A percentile compares a stretch with the other conserved stretches of the same genome.
Evolutionary conservation across 2,329 filamentous ascomycete species (phyloP).

Genomic region (Raffaelea albimanens): DNA sequence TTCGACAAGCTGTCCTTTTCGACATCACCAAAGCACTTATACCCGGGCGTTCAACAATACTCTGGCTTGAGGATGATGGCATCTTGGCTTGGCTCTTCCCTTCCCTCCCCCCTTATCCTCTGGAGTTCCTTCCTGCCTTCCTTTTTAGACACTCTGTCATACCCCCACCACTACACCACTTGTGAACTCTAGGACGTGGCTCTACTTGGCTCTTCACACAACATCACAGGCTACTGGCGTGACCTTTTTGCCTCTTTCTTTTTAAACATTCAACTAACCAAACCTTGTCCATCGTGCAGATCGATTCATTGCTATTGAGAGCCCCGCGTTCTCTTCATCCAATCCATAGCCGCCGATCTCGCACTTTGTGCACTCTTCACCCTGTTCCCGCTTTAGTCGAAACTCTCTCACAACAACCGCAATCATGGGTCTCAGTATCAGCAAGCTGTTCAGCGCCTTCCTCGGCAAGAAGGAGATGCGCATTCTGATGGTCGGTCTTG

Average conservation of each 20-base stretch:
- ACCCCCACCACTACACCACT: too few species aligned
- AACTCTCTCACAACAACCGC: slow-evolving; percentile 30
- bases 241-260: too few species aligned
- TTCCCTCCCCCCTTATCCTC: background rate
- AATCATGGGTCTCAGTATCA: slow-evolving; percentile 97
- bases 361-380: background rate
- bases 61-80: background rate
- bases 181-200: too few species aligned
- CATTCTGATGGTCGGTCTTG: slow-evolving; percentile 99
- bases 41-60: too few species aligned
- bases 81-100: background rate
- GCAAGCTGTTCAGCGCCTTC: slow-evolving; percentile 90
- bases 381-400: background rate
- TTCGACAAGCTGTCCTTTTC: background rate
- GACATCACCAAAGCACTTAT: too few species aligned
- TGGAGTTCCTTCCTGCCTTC: too few species aligned
- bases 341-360: background rate
- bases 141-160: too few species aligned
- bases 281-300: background rate
- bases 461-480: slow-evolving; percentile 99
- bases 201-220: too few species aligned
- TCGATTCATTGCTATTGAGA: background rate
- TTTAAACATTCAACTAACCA: background rate
- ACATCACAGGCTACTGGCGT: too few species aligned
- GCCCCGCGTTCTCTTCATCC: background rate